A percentile compares a stretch with the other conserved stretches of the same genome.
These are phyloP conservation scores for Picea sitchensis DNA, from an alignment of 75 land plant genomes.

Conservation along the genomic window DNA sequence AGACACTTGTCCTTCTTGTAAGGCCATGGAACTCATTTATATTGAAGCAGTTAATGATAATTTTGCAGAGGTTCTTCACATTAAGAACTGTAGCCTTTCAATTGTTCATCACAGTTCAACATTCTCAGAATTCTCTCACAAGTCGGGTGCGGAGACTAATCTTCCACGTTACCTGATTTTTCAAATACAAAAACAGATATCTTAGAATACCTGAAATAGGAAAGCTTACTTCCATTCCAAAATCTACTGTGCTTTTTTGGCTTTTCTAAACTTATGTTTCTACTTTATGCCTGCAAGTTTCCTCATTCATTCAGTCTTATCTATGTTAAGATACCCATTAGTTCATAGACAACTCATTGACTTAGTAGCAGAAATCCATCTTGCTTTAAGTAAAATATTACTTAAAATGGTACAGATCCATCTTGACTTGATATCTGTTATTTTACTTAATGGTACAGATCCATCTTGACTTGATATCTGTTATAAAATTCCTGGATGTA, in stretches of 20 bases:
- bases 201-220: not conserved
- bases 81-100: not conserved
- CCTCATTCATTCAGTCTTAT: too few species aligned
- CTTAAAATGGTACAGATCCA: too few species aligned
- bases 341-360: too few species aligned
- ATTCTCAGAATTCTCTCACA: not conserved
- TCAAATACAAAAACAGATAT: not conserved
- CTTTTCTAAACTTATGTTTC: not conserved
- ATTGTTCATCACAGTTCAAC: not conserved
- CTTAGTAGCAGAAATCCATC: too few species aligned
- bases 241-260: not conserved
- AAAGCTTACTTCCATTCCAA: not conserved
- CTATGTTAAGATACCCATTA: too few species aligned
- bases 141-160: not conserved
- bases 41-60: not conserved
- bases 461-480: too few species aligned
- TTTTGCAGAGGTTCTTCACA: not conserved
- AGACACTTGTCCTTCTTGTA: constrained; percentile 2
- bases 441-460: too few species aligned
- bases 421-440: too few species aligned
- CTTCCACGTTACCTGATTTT: not conserved
- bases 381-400: too few species aligned
- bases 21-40: not conserved
- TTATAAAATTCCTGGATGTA: too few species aligned
- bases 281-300: not conserved